phyloP scores from a whole-genome alignment of 1,139 yeast genomes.

The Lodderomyces parapsilosis region DNA sequence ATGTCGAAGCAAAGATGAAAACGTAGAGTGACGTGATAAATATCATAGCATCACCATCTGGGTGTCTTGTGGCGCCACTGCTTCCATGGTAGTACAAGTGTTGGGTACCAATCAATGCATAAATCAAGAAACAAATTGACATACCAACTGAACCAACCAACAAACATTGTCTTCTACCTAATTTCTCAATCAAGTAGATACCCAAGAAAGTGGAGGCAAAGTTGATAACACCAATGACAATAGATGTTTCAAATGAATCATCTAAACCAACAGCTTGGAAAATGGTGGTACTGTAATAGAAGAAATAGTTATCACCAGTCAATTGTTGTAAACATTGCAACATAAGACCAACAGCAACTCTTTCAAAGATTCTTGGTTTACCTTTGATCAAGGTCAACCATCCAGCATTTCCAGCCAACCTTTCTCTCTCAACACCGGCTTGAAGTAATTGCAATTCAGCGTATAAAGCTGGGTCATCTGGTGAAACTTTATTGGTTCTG shows the following conservation, averaged over 20 bases:
- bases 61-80: conserved; percentile 30
- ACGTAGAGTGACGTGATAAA: conserved; percentile 77
- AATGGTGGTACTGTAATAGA: conserved; percentile 77
- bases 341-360: conserved; percentile 64
- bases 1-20: conserved; percentile 79
- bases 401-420: conserved; percentile 61
- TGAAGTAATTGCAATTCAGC: conserved; percentile 59
- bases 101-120: conserved; percentile 60
- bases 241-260: conserved; percentile 76
- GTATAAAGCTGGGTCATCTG: conserved; percentile 57
- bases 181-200: conserved; percentile 61
- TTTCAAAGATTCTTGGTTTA: conserved; percentile 63
- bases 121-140: conserved; percentile 59
- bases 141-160: conserved; percentile 47
- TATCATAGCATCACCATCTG: conserved; percentile 75
- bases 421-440: conserved; percentile 65
- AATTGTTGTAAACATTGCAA: conserved; percentile 73
- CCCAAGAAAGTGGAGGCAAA: conserved; percentile 72
- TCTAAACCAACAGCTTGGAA: conserved; percentile 78
- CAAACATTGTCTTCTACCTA: conserved; percentile 70
- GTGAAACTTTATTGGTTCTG: conserved; percentile 58
- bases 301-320: conserved; percentile 79
- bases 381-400: conserved; percentile 68
- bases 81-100: conserved; percentile 56
- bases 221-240: conserved; percentile 76